Conservation (phyloP, 1,284 basidiomycete genomes). For the Trichosporon asahii region DNA sequence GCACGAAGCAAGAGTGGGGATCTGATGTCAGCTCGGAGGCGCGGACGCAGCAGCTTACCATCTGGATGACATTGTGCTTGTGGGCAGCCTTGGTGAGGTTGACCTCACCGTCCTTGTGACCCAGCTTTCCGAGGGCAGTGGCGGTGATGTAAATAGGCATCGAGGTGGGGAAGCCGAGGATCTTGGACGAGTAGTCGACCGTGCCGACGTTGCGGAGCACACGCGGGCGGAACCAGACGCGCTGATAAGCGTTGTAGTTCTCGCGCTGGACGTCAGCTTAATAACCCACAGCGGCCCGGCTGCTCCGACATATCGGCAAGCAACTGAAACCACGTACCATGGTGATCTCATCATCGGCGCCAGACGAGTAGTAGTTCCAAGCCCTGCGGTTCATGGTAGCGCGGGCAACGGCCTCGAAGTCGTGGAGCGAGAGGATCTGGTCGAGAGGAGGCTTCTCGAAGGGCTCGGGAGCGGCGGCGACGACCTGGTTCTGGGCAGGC, state of each 20-base stretch:
- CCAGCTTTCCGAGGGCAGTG: constrained; percentile 66
- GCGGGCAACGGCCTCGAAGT: constrained; percentile 82
- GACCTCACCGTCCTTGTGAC: constrained; percentile 90
- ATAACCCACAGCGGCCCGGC: neutral
- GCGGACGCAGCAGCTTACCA: constrained; percentile 59
- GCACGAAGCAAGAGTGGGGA: constrained; percentile 82
- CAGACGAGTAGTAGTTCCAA: constrained; percentile 86
- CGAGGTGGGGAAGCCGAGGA: constrained; percentile 66
- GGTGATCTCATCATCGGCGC: constrained; percentile 83
- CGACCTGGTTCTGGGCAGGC: constrained; percentile 8
- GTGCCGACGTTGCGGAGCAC: constrained; percentile 72
- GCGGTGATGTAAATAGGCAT: constrained; percentile 76
- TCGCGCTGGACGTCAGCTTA: constrained; percentile 58
- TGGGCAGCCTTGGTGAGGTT: constrained; percentile 80
- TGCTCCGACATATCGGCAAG: neutral
- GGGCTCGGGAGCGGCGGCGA: constrained; percentile 31
- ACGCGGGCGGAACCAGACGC: constrained; percentile 93
- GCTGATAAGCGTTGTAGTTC: constrained; percentile 80
- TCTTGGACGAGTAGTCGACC: constrained; percentile 79
- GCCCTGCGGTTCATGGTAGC: constrained; percentile 71
- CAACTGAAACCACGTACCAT: constrained; percentile 45
- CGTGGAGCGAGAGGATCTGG: constrained; percentile 80
- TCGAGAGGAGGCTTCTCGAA: constrained; percentile 61
- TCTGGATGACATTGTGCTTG: constrained; percentile 76
- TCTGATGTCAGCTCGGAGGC: constrained; percentile 53